Evolutionary conservation across 176 grass and related monocot genomes (phyloP), one percentile per base, ranked within the genome.

Genomic region (Raddia distichophylla): DNA sequence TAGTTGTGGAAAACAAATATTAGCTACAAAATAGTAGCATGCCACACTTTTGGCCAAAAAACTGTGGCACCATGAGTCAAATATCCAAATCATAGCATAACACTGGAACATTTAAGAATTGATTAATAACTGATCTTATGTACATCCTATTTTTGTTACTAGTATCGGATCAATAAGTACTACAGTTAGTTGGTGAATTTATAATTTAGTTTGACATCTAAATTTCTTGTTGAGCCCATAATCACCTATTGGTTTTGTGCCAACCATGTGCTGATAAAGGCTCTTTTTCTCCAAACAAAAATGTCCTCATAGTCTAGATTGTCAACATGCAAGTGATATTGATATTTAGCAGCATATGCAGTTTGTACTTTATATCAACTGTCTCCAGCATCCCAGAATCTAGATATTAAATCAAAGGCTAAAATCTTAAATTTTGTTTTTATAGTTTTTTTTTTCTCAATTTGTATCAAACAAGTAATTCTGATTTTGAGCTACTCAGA

Each of bases 401-500:
- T 33, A 56, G 35, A 34, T 33, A 9, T 57, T 52, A 51, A 82
- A 61, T 46, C 9, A 20, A 22, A 69, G 15, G 19, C 58, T 5
- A 11, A 55, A 77, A 65, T 65, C 51, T 65, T 56, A 33, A 63
- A 45, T 57, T 35, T 67, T 15, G 6, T 18, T 77, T 71, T 16
- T 32, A 57, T 49, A 52, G 6, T 65, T n/a, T 18, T 17, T 18
- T 17, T 19, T 67, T 62, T 40, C 37, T 5, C 40, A 2, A 10
- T 61, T 34, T 59, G 32, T 60, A 52, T 11, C 50, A 61, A 77
- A 52, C 45, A 77, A 58, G 45, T 16, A 72, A 5, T 62, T 77
- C 18, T 76, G 55, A 71, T 85, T 59, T 76, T 77, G 58, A 60
- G 80, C 69, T 70, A 16, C n/a, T 12, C 6, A 62, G 37, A 54